Conservation (phyloP, 2,329 filamentous ascomycete genomes). For the Chlorencoelia australis region DNA sequence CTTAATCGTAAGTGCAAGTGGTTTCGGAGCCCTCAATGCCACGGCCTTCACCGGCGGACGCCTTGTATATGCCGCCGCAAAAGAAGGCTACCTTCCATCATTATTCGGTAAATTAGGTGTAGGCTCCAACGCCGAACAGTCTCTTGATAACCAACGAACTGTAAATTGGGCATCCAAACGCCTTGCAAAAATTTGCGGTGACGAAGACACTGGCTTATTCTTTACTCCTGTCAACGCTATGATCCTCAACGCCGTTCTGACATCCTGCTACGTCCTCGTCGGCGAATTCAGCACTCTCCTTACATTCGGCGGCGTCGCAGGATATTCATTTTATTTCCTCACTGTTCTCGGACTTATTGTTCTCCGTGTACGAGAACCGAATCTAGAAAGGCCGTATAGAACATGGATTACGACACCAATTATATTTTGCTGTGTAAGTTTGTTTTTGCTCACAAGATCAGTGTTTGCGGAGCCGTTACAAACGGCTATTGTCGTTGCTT, state of each 20-base stretch:
- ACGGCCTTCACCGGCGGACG: conserved; percentile 88
- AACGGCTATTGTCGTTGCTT: conserved; percentile 76
- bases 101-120: conserved; percentile 78
- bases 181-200: conserved; percentile 56
- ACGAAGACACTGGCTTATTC: conserved; percentile 71
- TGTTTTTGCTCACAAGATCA: conserved; percentile 81
- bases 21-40: conserved; percentile 90
- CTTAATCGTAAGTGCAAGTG: conserved; percentile 80
- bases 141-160: conserved; percentile 36
- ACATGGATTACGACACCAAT: conserved; percentile 97
- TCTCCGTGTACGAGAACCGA: conserved; percentile 75
- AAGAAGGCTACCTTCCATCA: conserved; percentile 83
- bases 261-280: conserved; percentile 66
- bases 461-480: conserved; percentile 87
- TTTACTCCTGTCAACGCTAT: conserved; percentile 93
- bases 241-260: conserved; percentile 67
- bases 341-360: conserved; percentile 91
- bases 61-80: conserved; percentile 85
- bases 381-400: conserved; percentile 80
- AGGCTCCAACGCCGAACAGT: conserved; percentile 32
- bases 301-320: conserved; percentile 95
- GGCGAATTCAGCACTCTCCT: conserved; percentile 88
- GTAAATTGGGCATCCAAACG: conserved; percentile 48
- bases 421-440: conserved; percentile 93
- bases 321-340: conserved; percentile 95